phyloP scores from a whole-genome alignment of 148 eudicot species.

The Simmondsia chinensis region DNA sequence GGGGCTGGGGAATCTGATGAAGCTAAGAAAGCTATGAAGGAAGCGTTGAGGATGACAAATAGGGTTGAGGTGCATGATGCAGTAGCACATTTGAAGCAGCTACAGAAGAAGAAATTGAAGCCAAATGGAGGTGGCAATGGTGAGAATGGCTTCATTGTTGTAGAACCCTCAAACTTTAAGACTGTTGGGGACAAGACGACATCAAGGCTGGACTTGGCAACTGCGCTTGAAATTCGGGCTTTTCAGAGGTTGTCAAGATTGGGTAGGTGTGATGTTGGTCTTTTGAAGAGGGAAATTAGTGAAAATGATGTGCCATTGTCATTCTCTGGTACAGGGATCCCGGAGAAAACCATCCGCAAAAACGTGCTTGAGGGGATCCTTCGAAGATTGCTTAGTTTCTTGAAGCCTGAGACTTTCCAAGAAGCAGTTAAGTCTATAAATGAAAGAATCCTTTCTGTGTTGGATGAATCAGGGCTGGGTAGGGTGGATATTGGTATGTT shows the following conservation, averaged over 20 bases:
- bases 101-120: constrained; percentile 83
- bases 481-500: constrained; percentile 95
- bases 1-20: constrained; percentile 97
- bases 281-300: constrained; percentile 65
- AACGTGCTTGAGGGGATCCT: constrained; percentile 75
- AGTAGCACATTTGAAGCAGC: constrained; percentile 78
- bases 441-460: constrained; percentile 60
- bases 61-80: constrained; percentile 97
- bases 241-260: constrained; percentile 87
- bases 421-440: constrained; percentile 90
- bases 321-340: constrained; percentile 71
- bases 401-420: constrained; percentile 92
- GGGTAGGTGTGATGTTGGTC: constrained; percentile 71
- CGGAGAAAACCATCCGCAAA: constrained; percentile 86
- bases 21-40: constrained; percentile 89
- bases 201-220: constrained; percentile 61
- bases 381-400: constrained; percentile 55
- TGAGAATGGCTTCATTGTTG: constrained; percentile 47
- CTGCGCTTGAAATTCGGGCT: constrained; percentile 73
- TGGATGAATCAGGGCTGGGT: constrained; percentile 77
- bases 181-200: constrained; percentile 68
- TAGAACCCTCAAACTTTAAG: constrained; percentile 71
- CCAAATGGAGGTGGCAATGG: constrained; percentile 60
- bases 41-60: constrained; percentile 94
- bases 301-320: constrained; percentile 67